Base-by-base conservation (phyloP, 768 basidiomycete genomes). In the Dendrothele bispora region DNA sequence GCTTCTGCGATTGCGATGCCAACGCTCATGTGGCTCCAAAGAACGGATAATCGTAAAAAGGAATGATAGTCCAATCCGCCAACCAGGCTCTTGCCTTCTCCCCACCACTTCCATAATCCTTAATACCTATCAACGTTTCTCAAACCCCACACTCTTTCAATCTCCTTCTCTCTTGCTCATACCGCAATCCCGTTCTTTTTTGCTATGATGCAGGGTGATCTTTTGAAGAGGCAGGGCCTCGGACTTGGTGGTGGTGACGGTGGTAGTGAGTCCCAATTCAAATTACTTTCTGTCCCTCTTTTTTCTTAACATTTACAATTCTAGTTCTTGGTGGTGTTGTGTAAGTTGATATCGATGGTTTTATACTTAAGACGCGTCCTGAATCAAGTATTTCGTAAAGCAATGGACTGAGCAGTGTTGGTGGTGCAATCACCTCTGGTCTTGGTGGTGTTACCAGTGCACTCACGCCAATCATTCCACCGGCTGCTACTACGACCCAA, bases 151-250 rank as follows among this genome's bases (percentile, higher is more conserved):
- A n/a, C n/a, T n/a, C n/a, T n/a, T n/a, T n/a, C n/a, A n/a, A n/a
- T n/a, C n/a, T n/a, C n/a, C n/a, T n/a, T n/a, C n/a, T n/a, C n/a
- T n/a, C n/a, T n/a, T n/a, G n/a, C n/a, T n/a, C n/a, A n/a, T n/a
- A n/a, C n/a, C n/a, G n/a, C n/a, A n/a, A n/a, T n/a, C n/a, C n/a
- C n/a, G n/a, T n/a, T n/a, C n/a, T n/a, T n/a, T n/a, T n/a, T n/a
- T n/a, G n/a, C n/a, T n/a, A n/a, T n/a, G n/a, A n/a, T n/a, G n/a
- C n/a, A n/a, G n/a, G n/a, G n/a, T n/a, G n/a, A 39, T 12, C 28
- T 47, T 20, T 3, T 39, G 27, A 36, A 30, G 38, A 47, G 46
- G 46, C 46, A 47, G 46, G 46, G 12, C 46, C 46, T 47, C 38
- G 46, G 46, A 18, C 30, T 32, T n/a, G 30, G 30, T 10, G 37